Conservation (phyloP, 805 yeast genomes). For the Scheffersomyces coipomensis region DNA sequence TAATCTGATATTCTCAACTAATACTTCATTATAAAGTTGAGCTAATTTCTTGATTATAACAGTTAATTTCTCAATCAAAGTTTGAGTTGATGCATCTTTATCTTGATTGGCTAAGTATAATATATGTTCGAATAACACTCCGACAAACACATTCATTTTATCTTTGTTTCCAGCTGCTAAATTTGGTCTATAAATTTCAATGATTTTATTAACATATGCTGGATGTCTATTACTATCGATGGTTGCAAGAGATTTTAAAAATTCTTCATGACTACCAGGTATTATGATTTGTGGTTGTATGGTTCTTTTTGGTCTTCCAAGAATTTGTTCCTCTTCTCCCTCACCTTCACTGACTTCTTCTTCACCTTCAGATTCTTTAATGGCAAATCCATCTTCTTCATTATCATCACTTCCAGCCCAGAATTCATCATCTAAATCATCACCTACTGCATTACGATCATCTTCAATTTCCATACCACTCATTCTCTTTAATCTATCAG, state of each 20-base stretch:
- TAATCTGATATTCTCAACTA: slow-evolving; percentile 62
- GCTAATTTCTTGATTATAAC: slow-evolving; percentile 55
- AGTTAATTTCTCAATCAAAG: slow-evolving; percentile 42
- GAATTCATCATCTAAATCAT: slow-evolving; percentile 65
- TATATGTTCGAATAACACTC: slow-evolving; percentile 62
- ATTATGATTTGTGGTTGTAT: slow-evolving; percentile 15
- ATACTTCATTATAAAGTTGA: slow-evolving; percentile 59
- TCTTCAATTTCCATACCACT: slow-evolving; percentile 52
- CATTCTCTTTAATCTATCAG: slow-evolving; percentile 72
- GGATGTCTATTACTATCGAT: slow-evolving; percentile 43
- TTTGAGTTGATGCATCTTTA: slow-evolving; percentile 18
- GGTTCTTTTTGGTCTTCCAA: slow-evolving; percentile 8
- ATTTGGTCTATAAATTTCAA: slow-evolving; percentile 68
- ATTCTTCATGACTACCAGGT: slow-evolving; percentile 30
- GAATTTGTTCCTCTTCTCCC: slow-evolving; percentile 25
- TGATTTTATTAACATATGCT: slow-evolving; percentile 50
- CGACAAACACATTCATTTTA: slow-evolving; percentile 60
- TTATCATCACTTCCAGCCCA: slow-evolving; percentile 58
- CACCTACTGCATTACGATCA: slow-evolving; percentile 56
- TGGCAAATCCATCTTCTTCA: slow-evolving; percentile 43
- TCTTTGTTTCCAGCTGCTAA: slow-evolving; percentile 81
- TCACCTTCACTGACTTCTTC: slow-evolving; percentile 36
- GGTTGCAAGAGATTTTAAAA: slow-evolving; percentile 29
- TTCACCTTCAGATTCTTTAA: slow-evolving; percentile 29
- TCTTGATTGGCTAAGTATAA: slow-evolving; percentile 38